Evolutionary conservation across 2,329 filamentous ascomycete genomes (phyloP).

Genomic region (Proliferodiscus dingleyae): DNA sequence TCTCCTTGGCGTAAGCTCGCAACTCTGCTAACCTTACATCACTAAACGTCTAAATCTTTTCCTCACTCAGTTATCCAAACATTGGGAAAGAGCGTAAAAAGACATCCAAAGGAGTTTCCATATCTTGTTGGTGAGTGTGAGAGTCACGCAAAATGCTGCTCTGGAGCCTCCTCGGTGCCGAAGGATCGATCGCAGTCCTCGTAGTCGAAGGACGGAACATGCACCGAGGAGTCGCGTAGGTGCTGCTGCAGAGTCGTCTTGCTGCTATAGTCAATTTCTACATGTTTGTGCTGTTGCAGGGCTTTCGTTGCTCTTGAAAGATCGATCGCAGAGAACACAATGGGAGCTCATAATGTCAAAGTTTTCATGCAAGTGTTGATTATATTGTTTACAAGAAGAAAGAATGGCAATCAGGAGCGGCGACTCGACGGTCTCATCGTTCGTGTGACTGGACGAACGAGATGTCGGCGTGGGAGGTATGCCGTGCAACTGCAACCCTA

Average conservation of each 20-base stretch:
- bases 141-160: constrained; percentile 23
- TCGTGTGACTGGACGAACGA: constrained; percentile 2
- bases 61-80: constrained; percentile 20
- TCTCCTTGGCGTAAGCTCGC: constrained; percentile 17
- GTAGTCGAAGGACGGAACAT: constrained; percentile 16
- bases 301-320: constrained; percentile 17
- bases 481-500: constrained; percentile 11
- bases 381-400: constrained; percentile 15
- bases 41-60: constrained; percentile 20
- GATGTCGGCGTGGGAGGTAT: neutral
- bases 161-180: constrained; percentile 17
- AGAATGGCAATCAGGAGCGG: constrained; percentile 12
- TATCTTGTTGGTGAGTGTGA: constrained; percentile 17
- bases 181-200: constrained; percentile 20
- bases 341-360: constrained; percentile 17
- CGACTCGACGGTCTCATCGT: constrained; percentile 8
- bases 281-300: constrained; percentile 17
- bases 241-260: constrained; percentile 10
- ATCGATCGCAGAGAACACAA: constrained; percentile 19
- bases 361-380: constrained; percentile 13
- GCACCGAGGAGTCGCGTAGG: constrained; percentile 8
- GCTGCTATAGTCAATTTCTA: constrained; percentile 6
- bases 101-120: constrained; percentile 21
- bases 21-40: constrained; percentile 18
- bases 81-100: constrained; percentile 24